Evolutionary conservation across 805 yeast genomes (phyloP), one percentile per base, ranked within the genome.

Genomic region (Saturnispora halmiae): DNA sequence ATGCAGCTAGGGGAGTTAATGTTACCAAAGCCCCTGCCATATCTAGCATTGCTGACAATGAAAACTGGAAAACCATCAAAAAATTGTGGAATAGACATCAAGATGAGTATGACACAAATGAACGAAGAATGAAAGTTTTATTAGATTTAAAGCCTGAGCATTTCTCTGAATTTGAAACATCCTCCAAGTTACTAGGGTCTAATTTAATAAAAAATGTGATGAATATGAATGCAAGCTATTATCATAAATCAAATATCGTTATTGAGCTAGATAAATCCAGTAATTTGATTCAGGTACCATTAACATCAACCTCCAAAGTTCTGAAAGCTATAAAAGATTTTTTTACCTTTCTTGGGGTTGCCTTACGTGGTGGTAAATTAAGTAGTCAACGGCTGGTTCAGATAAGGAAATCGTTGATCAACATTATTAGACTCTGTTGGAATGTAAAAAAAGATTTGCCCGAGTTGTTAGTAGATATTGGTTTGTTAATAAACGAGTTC

Each of bases 401-500:
- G 31, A n/a, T 58, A 1, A 45, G 62, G 31, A 52, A 50, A 31
- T 36, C 48, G 6, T 48, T 55, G 28, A 55, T 58, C 6, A 42
- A 52, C 21, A 14, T 58, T 16, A 24, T 52, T 4, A 56, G 53
- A 38, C 32, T 57, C n/a, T 22, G 48, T 2, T 56, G 59, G 55
- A 51, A 46, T 24, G 24, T 55, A 9, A 43, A 45, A 24, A 31
- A 26, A 2, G 41, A 42, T 31, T 44, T 40, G 20, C 10, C 28
- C 1, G 32, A 18, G 2, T 46, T 46, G 13, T 26, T 59, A 9
- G 34, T 42, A 4, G 31, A 34, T 18, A 39, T 55, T 21, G 48
- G 56, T 0, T 35, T 49, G 4, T 19, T 56, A 7, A 31, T 52
- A 8, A 40, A 42, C 8, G 41, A 46, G 1, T 39, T 47, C 24